Evolutionary conservation across 108 stramenopile species (phyloP).

Genomic region (Epithemia pelagica): DNA sequence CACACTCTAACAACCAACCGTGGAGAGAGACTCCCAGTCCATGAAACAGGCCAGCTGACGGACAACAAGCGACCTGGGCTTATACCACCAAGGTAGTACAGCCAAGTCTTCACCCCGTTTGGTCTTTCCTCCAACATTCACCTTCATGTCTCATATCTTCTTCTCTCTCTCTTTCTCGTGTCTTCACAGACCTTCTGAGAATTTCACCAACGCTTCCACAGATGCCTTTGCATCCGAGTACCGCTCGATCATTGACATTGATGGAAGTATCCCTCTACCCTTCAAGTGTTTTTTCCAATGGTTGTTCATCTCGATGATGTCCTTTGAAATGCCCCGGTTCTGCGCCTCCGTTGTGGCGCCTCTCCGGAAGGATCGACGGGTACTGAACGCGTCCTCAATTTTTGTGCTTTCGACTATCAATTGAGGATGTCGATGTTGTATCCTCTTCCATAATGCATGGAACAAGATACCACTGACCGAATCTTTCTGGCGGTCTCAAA

Average conservation of each 20-base stretch:
- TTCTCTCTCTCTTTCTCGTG: no score
- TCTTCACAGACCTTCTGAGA: conserved; percentile 2
- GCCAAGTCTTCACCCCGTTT: no score
- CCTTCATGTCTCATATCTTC: no score
- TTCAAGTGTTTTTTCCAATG: conserved; percentile 17
- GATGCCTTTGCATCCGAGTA: not conserved
- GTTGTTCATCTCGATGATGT: conserved; percentile 15
- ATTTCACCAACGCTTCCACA: not conserved
- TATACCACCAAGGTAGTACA: no score
- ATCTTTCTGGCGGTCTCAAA: conserved; percentile 20
- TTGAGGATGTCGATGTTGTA: not conserved
- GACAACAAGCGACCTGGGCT: no score
- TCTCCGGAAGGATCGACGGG: conserved; percentile 14
- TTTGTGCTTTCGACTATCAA: not conserved
- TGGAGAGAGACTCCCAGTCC: no score
- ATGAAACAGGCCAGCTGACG: no score
- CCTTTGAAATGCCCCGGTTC: conserved; percentile 4
- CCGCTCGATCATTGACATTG: conserved; percentile 1
- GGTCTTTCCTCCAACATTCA: no score
- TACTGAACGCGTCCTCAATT: not conserved
- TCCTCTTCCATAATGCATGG: conserved; percentile 5
- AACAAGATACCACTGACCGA: conserved; percentile 2
- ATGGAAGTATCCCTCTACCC: conserved; percentile 3
- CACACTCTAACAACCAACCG: no score
- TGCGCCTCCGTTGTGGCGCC: conserved; percentile 18